Base-by-base conservation (phyloP, 2,329 filamentous ascomycete species). In the Colletotrichum spinosum region DNA sequence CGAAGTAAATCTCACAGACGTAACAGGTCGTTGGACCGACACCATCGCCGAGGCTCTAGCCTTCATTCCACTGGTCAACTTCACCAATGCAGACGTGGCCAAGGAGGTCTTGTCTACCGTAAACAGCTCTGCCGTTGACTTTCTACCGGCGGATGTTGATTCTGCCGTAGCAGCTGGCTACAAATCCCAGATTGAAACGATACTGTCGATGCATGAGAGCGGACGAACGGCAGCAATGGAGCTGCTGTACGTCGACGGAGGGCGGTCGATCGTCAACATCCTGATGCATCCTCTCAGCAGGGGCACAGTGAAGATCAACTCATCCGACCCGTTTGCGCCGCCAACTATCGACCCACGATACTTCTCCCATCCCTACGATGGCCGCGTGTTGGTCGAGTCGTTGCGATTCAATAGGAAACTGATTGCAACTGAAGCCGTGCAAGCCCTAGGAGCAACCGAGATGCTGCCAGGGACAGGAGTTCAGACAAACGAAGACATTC, bases 201-300 rank as follows among this genome's bases (percentile, higher is more conserved):
- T 78, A 17, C 66, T 76, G 6, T 57, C 68, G 8, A 73, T 76
- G 54, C 73, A 75, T 52, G 54, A 72, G 38, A 58, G 71, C 37
- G 49, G 62, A 54, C 60, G 76, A 15, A 63, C 73, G 57, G 50
- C 68, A 6, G 17, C 69, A 4, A 66, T 69, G 58, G 73, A 72
- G 34, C 71, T 78, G 37, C 74, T 79, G 50, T 79, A 74, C 68
- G 70, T 72, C 52, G 65, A 75, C 68, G 69, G 68, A 67, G n/a
- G 73, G 54, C 67, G 76, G 45, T 70, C 65, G 68, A 15, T 68
- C 72, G 38, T 71, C 4, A 72, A 79, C 17, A 75, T 76, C 52
- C 69, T 77, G 39, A 71, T 77, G 61, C 77, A 80, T 61, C 78
- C 79, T 1, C 71, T 80, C 33, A 78, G 75, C 57, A 74, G 79